Evolutionary conservation across 371 early-diverging fungal species (phyloP).

Genomic region (Lichtheimia ornata): DNA sequence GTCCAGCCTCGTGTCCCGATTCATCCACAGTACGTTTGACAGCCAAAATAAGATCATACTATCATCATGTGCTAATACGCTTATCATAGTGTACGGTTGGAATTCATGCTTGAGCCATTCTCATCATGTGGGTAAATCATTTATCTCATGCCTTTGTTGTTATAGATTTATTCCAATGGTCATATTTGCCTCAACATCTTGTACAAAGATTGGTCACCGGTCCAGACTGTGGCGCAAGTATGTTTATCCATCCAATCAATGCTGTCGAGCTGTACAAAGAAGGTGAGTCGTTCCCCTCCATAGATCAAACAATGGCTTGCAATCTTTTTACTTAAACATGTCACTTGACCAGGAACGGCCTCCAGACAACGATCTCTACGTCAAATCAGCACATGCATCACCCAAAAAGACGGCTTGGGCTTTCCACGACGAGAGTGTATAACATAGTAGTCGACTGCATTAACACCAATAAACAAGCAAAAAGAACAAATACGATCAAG

Average conservation of each 20-base stretch:
- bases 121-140: too few relatives aligned
- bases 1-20: slow-evolving; percentile 68
- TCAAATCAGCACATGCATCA: slow-evolving; percentile 66
- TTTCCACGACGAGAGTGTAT: slow-evolving; percentile 57
- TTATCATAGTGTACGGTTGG: not conserved
- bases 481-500: not conserved
- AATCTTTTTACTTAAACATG: not conserved
- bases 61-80: not conserved
- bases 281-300: slow-evolving; percentile 44
- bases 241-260: slow-evolving; percentile 92
- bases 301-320: too few relatives aligned
- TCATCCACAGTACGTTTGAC: slow-evolving; percentile 77
- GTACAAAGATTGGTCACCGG: slow-evolving; percentile 95
- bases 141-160: too few relatives aligned
- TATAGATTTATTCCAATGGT: slow-evolving; percentile 86
- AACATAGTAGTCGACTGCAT: not conserved
- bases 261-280: slow-evolving; percentile 83
- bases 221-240: slow-evolving; percentile 91
- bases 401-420: slow-evolving; percentile 88
- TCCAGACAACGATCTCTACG: slow-evolving; percentile 73
- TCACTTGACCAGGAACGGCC: slow-evolving; percentile 62
- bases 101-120: too few relatives aligned
- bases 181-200: slow-evolving; percentile 96
- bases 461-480: not conserved
- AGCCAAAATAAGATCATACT: not conserved